Evolutionary conservation across 352 stramenopile species (phyloP).

Genomic region (Phytopythium helicoides): DNA sequence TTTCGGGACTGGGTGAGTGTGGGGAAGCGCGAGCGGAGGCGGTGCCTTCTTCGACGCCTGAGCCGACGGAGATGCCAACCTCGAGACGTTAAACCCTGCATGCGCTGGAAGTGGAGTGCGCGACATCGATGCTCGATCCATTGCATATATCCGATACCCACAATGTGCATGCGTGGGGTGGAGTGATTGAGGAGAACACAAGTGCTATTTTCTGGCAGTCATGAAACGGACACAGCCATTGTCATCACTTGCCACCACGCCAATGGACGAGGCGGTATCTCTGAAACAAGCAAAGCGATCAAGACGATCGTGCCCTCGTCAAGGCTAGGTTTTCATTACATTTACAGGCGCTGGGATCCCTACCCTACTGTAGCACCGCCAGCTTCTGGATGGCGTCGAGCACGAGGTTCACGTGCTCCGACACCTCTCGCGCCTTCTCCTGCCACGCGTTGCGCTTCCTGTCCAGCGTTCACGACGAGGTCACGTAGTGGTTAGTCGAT

Average conservation of each 20-base stretch:
- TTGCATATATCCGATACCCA: background rate
- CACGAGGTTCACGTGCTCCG: constrained; percentile 70
- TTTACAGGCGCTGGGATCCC: too few species aligned
- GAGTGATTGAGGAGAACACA: too few species aligned
- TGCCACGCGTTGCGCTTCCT: constrained; percentile 72
- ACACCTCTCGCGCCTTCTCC: constrained; percentile 64
- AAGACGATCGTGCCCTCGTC: too few species aligned
- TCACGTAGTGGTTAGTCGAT: too few species aligned
- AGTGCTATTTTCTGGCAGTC: too few species aligned
- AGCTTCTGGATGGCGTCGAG: constrained; percentile 77
- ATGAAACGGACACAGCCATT: constrained; percentile 4
- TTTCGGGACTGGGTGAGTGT: background rate
- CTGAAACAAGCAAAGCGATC: too few species aligned
- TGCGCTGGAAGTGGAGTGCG: background rate
- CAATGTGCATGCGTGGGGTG: too few species aligned
- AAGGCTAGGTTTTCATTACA: too few species aligned
- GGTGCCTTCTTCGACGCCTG: background rate
- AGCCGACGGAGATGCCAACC: background rate
- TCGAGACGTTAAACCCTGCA: background rate
- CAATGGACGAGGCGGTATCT: constrained; percentile 8
- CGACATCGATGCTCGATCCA: background rate
- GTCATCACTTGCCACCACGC: background rate
- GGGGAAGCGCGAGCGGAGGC: background rate
- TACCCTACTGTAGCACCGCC: constrained; percentile 52
- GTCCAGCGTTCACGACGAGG: constrained; percentile 5